Conservation (phyloP, 2,329 filamentous ascomycete genomes). For the Endothia cerciana region DNA sequence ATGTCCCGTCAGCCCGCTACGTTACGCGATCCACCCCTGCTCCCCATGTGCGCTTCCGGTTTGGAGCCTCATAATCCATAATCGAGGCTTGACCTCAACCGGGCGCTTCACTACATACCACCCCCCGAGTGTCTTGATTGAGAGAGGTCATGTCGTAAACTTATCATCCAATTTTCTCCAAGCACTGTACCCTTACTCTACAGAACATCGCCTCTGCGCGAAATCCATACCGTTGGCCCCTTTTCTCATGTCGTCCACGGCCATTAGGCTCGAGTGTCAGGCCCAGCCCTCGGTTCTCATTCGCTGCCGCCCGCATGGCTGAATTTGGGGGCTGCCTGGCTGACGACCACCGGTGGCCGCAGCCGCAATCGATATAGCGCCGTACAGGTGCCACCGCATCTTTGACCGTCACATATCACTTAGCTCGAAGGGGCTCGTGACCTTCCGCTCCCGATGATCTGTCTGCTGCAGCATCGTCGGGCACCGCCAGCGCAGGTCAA, state of each 20-base stretch:
- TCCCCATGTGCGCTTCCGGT: not conserved
- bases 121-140: not conserved
- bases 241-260: not conserved
- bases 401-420: not conserved
- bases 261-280: not conserved
- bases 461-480: not conserved
- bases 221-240: not conserved
- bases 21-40: constrained; percentile 6
- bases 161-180: not conserved
- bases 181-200: not conserved
- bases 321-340: not conserved
- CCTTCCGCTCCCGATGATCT: not conserved
- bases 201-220: not conserved
- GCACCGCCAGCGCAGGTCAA: not conserved
- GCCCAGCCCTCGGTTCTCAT: not conserved
- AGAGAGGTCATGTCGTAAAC: not conserved
- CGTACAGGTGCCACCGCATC: not conserved
- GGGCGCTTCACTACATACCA: not conserved
- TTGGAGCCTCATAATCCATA: constrained; percentile 27
- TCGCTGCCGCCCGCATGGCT: not conserved
- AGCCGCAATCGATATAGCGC: not conserved
- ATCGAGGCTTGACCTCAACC: constrained; percentile 21
- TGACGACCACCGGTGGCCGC: not conserved
- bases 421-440: not conserved
- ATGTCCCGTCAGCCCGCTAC: constrained; percentile 20